Evolutionary conservation across 192 early-diverging fungal genomes (phyloP).

Genomic region (Mortierella alpina): DNA sequence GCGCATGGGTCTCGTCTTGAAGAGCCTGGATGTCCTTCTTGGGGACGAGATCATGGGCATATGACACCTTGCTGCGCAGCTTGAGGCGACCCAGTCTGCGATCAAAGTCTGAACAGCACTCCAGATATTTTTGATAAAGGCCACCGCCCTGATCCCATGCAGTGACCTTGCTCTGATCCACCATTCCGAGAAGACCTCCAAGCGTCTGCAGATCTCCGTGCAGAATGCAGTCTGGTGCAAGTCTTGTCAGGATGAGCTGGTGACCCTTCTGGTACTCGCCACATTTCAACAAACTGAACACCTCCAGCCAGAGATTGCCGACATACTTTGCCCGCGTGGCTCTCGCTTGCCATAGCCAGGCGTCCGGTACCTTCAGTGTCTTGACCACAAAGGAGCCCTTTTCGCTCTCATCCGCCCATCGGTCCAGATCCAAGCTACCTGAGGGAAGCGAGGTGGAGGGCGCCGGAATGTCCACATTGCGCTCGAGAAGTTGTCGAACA

Average conservation of each 20-base stretch:
- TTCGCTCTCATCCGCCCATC: conserved; percentile 12
- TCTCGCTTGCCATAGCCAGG: conserved; percentile 61
- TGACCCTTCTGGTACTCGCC: conserved; percentile 60
- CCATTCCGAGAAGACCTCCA: conserved; percentile 35
- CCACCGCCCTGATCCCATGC: conserved; percentile 39
- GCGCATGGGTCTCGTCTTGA: conserved; percentile 8
- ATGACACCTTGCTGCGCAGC: conserved; percentile 20
- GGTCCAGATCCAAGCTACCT: neutral
- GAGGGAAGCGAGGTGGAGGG: neutral
- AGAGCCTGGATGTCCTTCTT: conserved; percentile 22
- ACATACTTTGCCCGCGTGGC: conserved; percentile 64
- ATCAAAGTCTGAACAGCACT: conserved; percentile 47
- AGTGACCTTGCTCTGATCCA: conserved; percentile 50
- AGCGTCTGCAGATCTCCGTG: conserved; percentile 59
- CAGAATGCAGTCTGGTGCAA: conserved; percentile 68
- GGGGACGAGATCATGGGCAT: conserved; percentile 36
- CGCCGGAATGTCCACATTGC: conserved; percentile 19
- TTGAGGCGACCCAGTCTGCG: conserved; percentile 13
- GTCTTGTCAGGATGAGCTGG: conserved; percentile 57
- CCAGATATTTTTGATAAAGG: conserved; percentile 42
- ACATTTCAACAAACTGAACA: conserved; percentile 58
- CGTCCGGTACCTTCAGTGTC: conserved; percentile 66
- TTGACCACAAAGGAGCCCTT: conserved; percentile 67
- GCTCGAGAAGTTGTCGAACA: conserved; percentile 52
- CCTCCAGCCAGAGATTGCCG: conserved; percentile 53